phyloP scores from a whole-genome alignment of 2,329 filamentous ascomycete genomes.

The Fusarium xyrophilum region DNA sequence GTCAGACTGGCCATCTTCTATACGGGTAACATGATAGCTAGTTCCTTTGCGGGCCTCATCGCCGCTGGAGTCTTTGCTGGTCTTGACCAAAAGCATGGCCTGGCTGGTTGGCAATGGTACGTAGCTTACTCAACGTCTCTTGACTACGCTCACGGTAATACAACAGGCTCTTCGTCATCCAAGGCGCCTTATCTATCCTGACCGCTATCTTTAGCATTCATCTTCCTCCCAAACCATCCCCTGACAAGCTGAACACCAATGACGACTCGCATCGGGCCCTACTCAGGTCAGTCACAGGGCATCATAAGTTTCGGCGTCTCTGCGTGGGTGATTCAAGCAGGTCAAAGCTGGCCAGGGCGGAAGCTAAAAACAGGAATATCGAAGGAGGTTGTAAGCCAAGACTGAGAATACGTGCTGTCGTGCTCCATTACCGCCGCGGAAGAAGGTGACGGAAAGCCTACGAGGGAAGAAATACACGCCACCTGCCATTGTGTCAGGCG shows the following conservation, averaged over 20 bases:
- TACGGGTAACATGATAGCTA: conserved; percentile 47
- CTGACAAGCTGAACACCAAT: conserved; percentile 68
- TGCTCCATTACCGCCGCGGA: background rate
- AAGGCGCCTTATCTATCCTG: conserved; percentile 39
- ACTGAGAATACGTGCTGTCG: background rate
- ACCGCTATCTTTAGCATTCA: conserved; percentile 43
- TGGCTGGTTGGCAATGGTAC: conserved; percentile 44
- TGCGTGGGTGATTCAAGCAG: conserved; percentile 22
- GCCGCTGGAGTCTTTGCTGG: conserved; percentile 51
- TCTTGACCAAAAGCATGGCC: conserved; percentile 35
- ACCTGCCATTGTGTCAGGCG: background rate
- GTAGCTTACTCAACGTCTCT: rapidly evolving
- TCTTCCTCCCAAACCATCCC: conserved; percentile 49
- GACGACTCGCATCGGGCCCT: conserved; percentile 63
- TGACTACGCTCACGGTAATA: background rate
- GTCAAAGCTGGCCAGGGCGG: conserved; percentile 5
- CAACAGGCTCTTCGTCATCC: conserved; percentile 41
- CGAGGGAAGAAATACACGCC: background rate
- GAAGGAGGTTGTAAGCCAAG: conserved; percentile 9
- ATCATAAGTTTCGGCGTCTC: background rate
- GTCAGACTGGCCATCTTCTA: conserved; percentile 54
- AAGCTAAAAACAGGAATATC: conserved; percentile 18
- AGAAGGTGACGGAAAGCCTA: background rate
- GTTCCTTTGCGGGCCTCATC: conserved; percentile 53
- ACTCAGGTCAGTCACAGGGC: background rate